phyloP scores from a whole-genome alignment of 257 asterid species.

The Rauvolfia tetraphylla region DNA sequence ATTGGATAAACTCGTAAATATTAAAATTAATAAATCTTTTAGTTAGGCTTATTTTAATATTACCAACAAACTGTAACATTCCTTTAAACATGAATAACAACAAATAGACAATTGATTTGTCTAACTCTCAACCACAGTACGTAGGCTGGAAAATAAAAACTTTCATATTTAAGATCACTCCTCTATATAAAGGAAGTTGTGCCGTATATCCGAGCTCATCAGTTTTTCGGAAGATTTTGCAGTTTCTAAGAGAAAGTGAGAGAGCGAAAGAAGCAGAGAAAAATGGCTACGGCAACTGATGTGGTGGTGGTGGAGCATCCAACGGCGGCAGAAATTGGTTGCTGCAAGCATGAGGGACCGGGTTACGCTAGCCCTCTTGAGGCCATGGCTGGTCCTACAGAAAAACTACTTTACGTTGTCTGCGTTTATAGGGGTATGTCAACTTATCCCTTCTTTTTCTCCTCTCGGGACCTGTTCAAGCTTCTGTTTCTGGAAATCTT shows the following conservation, averaged over 20 bases:
- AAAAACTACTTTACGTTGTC: slow-evolving; percentile 82
- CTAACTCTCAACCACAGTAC: too few relatives aligned
- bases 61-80: too few relatives aligned
- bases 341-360: slow-evolving; percentile 65
- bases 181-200: too few relatives aligned
- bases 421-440: slow-evolving; percentile 62
- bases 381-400: slow-evolving; percentile 95
- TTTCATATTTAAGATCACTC: too few relatives aligned
- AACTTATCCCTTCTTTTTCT: not conserved
- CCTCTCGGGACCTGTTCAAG: not conserved
- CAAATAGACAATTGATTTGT: too few relatives aligned
- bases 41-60: too few relatives aligned
- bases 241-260: not conserved
- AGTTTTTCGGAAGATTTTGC: not conserved
- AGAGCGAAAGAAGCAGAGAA: not conserved
- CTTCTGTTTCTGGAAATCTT: not conserved
- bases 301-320: slow-evolving; percentile 47
- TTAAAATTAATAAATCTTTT: too few relatives aligned
- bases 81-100: too few relatives aligned
- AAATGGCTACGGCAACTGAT: slow-evolving; percentile 73
- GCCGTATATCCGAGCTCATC: not conserved
- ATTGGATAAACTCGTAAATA: too few relatives aligned
- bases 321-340: slow-evolving; percentile 35
- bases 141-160: too few relatives aligned
- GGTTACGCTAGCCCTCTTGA: slow-evolving; percentile 86